phyloP scores from a whole-genome alignment of 73 alveolate genomes.

The Tetrahymena elliotti region DNA sequence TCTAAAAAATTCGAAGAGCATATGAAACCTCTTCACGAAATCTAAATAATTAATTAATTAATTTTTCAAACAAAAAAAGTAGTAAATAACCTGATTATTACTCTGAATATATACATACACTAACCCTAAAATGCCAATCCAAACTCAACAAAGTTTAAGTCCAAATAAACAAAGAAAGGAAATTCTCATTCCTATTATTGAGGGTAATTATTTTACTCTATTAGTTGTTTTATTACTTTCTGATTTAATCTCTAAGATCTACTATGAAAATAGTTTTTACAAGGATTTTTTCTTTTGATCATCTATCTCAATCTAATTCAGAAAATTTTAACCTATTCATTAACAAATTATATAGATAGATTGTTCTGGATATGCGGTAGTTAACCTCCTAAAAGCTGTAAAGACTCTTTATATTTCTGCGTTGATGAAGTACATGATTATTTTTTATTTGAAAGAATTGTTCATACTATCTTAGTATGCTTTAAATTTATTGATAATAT shows the following conservation, averaged over 20 bases:
- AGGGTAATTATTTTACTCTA: background rate
- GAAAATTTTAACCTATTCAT: background rate
- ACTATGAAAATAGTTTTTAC: too few species aligned
- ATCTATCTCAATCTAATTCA: too few species aligned
- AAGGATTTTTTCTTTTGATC: too few species aligned
- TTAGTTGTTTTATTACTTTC: background rate
- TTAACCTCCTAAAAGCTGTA: slow-evolving; percentile 63
- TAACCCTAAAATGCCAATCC: background rate
- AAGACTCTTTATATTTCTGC: slow-evolving; percentile 78
- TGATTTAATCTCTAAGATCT: background rate
- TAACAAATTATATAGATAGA: slow-evolving; percentile 9
- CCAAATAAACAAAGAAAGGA: background rate
- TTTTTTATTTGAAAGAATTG: too few species aligned
- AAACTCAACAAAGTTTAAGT: background rate
- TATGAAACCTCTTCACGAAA: background rate
- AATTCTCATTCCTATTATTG: background rate
- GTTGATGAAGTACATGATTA: slow-evolving; percentile 50
- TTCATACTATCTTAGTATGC: background rate
- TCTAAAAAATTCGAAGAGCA: background rate
- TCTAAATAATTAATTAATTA: background rate
- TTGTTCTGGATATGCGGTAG: slow-evolving; percentile 77
- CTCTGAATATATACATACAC: background rate
- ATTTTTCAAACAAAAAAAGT: background rate
- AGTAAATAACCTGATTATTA: background rate
- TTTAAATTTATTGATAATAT: background rate